A percentile compares a stretch with the other conserved stretches of the same genome.
Evolutionary conservation across 2,329 filamentous ascomycete species (phyloP).

Genomic region (Aspergillus oerlinghausenensis): DNA sequence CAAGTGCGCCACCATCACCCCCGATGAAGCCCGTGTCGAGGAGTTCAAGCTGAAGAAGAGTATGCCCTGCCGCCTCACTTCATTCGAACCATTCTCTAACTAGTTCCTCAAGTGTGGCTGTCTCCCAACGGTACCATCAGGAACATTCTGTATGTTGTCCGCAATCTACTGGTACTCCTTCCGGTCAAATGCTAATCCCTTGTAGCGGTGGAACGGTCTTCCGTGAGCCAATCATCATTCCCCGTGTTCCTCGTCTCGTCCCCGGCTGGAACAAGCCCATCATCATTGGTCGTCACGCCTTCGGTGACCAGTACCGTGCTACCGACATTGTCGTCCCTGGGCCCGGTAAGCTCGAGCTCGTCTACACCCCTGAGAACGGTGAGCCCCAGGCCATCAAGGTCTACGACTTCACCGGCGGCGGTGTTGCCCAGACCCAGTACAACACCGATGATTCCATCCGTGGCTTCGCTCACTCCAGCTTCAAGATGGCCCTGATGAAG

Average conservation of each 20-base stretch:
- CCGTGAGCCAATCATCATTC: conserved; percentile 97
- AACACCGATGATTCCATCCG: conserved; percentile 95
- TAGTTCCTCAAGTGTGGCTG: conserved; percentile 71
- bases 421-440: conserved; percentile 93
- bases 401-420: conserved; percentile 79
- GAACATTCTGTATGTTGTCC: conserved; percentile 54
- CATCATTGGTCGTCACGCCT: conserved; percentile 97
- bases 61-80: conserved; percentile 42
- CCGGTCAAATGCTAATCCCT: conserved; percentile 16
- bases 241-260: conserved; percentile 84
- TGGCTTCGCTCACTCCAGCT: conserved; percentile 92
- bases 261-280: conserved; percentile 99
- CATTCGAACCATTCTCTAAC: conserved; percentile 7
- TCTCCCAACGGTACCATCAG: conserved; percentile 88
- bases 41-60: conserved; percentile 99
- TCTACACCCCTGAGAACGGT: conserved; percentile 78
- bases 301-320: conserved; percentile 97
- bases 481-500: conserved; percentile 91
- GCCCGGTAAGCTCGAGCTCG: conserved; percentile 86
- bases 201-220: conserved; percentile 84
- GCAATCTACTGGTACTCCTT: not conserved
- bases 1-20: conserved; percentile 99
- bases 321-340: conserved; percentile 83
- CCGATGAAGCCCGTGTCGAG: conserved; percentile 91
- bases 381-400: conserved; percentile 83